Base-by-base conservation (phyloP, 2,329 filamentous ascomycete genomes). In the Colletotrichum agaves region DNA sequence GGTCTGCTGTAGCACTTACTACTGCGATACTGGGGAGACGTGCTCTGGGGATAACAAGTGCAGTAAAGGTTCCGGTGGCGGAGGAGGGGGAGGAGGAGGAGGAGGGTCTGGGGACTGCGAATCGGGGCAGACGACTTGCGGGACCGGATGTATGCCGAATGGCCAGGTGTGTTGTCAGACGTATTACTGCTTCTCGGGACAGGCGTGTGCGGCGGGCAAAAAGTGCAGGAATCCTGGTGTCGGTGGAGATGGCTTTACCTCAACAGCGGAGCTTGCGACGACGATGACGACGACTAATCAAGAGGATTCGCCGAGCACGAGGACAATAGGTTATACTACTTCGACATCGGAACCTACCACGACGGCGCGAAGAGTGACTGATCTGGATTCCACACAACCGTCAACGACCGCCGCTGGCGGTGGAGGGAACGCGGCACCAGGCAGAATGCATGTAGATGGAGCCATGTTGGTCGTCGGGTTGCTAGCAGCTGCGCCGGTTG, bases 151-250 rank as follows among this genome's bases (percentile, higher is more conserved):
- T 41, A 77, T 77, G 74, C 75, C 75, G 8, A 21, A 50, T 7
- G 75, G 74, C 6, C 66, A 69, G 37, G 73, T 75, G 41, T 77
- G 75, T 67, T 76, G 75, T 31, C 49, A 65, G 4, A 67, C 69
- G 0, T 68, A 60, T 1, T 72, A 71, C 67, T 74, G 72, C 63
- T 56, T 58, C 39, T 19, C 56, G 19, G 71, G 70, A 7, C 63
- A 66, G 46, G 65, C 19, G 3, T 74, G 72, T 19, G 46, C 21
- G 4, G 49, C 31, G 0, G 47, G 49, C n/a, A 41, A 49, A 12
- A 33, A 35, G n/a, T 69, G 66, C 50, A 37, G 31, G 13, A 62
- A 43, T 7, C 44, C 10, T 15, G 55, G n/a, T 3, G 12, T 15
- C 4, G 61, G 56, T 5, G 55, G 23, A 10, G 55, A 47, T 15